Percentiles rank a stretch among this genome's conserved stretches.
Conservation (phyloP, 75 land plant genomes). For the Adiantum capillusveneris region DNA sequence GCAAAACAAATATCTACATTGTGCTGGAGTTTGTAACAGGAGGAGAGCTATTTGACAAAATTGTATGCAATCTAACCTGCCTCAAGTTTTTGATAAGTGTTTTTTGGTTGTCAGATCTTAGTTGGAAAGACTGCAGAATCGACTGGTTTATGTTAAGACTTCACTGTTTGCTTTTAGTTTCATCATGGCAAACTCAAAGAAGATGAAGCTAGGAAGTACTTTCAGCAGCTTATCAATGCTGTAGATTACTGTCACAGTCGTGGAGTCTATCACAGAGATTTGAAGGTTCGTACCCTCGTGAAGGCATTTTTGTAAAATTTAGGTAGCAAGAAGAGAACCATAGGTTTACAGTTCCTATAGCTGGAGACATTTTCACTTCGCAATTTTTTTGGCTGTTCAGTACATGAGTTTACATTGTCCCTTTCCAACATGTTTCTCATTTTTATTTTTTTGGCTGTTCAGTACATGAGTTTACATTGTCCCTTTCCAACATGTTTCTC, state of each 20-base stretch:
- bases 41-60: conserved; percentile 84
- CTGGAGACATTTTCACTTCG: too few species aligned
- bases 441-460: too few species aligned
- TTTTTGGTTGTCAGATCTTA: too few species aligned
- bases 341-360: too few species aligned
- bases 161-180: conserved; percentile 20
- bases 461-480: too few species aligned
- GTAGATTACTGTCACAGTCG: conserved; percentile 71
- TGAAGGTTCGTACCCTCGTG: conserved; percentile 54
- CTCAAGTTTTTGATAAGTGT: background rate
- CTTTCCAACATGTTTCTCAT: too few species aligned
- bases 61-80: conserved; percentile 44
- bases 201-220: conserved; percentile 60
- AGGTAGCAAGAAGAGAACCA: too few species aligned
- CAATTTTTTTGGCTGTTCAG: too few species aligned
- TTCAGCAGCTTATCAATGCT: too few species aligned
- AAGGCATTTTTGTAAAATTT: too few species aligned
- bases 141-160: background rate
- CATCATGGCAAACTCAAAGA: conserved; percentile 46
- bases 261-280: conserved; percentile 67
- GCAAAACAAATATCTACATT: conserved; percentile 84
- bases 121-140: background rate
- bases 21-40: conserved; percentile 82
- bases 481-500: too few species aligned
- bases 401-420: too few species aligned